These are phyloP conservation scores for Fraxinus dipetala DNA, from an alignment of 305 asterid genomes.

Conservation along the genomic window DNA sequence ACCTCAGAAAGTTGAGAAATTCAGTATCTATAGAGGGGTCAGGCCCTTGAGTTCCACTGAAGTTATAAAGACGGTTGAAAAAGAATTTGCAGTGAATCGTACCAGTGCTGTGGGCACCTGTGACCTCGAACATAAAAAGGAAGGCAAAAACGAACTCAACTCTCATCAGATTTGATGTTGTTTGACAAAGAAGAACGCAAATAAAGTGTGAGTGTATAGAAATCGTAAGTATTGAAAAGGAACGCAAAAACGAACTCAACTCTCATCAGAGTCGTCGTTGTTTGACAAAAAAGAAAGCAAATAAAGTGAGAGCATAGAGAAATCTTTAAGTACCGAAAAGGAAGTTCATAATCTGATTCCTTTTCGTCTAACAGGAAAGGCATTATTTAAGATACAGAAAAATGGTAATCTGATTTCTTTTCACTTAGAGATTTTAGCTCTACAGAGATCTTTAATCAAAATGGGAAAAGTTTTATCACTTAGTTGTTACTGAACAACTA, in stretches of 20 bases:
- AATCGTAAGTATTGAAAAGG: background rate
- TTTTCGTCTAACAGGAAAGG: background rate
- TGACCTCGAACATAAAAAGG: background rate
- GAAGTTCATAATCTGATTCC: background rate
- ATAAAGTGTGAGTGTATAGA: background rate
- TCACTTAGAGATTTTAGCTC: background rate
- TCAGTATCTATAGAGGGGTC: slow-evolving; percentile 63
- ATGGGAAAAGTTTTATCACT: background rate
- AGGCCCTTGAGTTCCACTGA: slow-evolving; percentile 38
- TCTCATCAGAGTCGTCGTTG: background rate
- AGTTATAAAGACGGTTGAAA: slow-evolving; percentile 50
- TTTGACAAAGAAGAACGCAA: background rate
- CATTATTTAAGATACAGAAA: background rate
- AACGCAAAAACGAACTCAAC: background rate
- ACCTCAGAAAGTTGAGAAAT: slow-evolving; percentile 50
- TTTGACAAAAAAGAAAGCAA: background rate
- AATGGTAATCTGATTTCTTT: background rate
- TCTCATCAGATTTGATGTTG: background rate
- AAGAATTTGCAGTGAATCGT: slow-evolving; percentile 66
- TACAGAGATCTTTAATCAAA: background rate
- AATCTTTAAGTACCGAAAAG: background rate
- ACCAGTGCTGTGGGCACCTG: slow-evolving; percentile 88
- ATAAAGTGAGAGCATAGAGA: background rate
- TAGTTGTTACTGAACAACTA: background rate
- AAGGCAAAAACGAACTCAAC: background rate